Conservation (phyloP, 495 filamentous ascomycete genomes). For the Cenococcum geophilum region DNA sequence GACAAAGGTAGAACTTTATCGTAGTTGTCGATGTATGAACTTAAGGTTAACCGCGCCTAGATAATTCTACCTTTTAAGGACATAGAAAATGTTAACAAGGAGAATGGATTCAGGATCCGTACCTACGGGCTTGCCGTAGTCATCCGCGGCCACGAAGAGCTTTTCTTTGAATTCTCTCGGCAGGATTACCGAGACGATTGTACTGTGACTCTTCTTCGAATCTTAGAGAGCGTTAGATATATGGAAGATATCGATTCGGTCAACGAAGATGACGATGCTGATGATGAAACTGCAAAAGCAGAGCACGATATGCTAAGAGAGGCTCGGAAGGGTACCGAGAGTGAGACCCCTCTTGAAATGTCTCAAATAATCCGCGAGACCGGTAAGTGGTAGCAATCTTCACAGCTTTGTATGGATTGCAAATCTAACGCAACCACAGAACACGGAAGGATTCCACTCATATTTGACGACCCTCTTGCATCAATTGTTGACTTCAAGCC, state of each 20-base stretch:
- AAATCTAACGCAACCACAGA: constrained; percentile 4
- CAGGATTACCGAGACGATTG: constrained; percentile 81
- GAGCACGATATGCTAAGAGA: constrained; percentile 79
- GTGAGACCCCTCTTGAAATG: constrained; percentile 7
- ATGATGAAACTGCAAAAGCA: constrained; percentile 69
- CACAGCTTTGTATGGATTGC: background rate
- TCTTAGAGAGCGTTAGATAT: constrained; percentile 64
- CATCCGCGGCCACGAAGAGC: constrained; percentile 87
- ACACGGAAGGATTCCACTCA: constrained; percentile 43
- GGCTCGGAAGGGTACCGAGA: constrained; percentile 49
- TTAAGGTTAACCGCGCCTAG: constrained; percentile 13
- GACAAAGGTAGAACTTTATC: constrained; percentile 53
- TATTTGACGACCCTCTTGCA: constrained; percentile 86
- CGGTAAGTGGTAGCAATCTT: background rate
- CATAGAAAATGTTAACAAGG: constrained; percentile 89
- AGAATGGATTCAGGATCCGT: constrained; percentile 89
- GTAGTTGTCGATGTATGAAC: background rate
- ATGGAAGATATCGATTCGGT: constrained; percentile 66
- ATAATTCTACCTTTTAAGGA: constrained; percentile 86
- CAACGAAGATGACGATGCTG: constrained; percentile 60
- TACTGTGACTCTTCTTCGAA: constrained; percentile 68
- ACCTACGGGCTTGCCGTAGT: constrained; percentile 89
- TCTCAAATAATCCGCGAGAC: constrained; percentile 24
- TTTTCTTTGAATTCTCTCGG: constrained; percentile 90
- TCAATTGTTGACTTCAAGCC: constrained; percentile 97